phyloP scores from a whole-genome alignment of 2,329 filamentous ascomycete species.

The Talaromyces atroroseus region DNA sequence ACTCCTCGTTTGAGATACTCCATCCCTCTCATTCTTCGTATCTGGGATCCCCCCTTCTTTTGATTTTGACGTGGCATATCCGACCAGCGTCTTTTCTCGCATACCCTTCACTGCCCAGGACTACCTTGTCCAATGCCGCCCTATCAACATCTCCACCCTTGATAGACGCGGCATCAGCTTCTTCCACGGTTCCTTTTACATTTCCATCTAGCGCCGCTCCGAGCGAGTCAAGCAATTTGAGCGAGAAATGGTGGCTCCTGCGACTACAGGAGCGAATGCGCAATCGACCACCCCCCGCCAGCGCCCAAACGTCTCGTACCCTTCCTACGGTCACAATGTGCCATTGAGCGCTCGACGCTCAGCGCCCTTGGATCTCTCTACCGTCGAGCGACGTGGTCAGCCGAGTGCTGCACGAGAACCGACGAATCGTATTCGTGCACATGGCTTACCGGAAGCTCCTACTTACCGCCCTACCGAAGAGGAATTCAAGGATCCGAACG shows the following conservation, averaged over 20 bases:
- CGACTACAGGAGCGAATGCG: slow-evolving; percentile 35
- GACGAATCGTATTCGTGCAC: slow-evolving; percentile 70
- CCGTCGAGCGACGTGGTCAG: slow-evolving; percentile 86
- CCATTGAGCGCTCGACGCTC: slow-evolving; percentile 62
- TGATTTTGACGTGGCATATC: neutral
- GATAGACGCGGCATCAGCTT: slow-evolving; percentile 18
- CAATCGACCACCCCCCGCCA: slow-evolving; percentile 30
- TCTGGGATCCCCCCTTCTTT: neutral
- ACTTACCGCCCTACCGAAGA: slow-evolving; percentile 86
- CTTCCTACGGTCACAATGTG: slow-evolving; percentile 45
- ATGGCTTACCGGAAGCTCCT: slow-evolving; percentile 82
- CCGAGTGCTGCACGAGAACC: slow-evolving; percentile 70
- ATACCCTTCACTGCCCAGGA: neutral
- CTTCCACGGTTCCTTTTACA: slow-evolving; percentile 13
- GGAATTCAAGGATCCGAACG: slow-evolving; percentile 90
- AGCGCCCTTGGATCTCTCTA: slow-evolving; percentile 72
- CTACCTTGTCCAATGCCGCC: slow-evolving; percentile 27
- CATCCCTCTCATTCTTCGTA: neutral
- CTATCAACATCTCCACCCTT: slow-evolving; percentile 26
- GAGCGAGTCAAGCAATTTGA: slow-evolving; percentile 7
- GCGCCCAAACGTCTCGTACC: slow-evolving; percentile 38
- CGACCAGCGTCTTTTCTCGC: neutral
- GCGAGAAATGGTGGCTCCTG: slow-evolving; percentile 42
- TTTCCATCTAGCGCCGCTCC: slow-evolving; percentile 8
- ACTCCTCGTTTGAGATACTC: neutral